Evolutionary conservation across 208 protist genomes (phyloP).

Genomic region (Blastocrithidia nonstop): DNA sequence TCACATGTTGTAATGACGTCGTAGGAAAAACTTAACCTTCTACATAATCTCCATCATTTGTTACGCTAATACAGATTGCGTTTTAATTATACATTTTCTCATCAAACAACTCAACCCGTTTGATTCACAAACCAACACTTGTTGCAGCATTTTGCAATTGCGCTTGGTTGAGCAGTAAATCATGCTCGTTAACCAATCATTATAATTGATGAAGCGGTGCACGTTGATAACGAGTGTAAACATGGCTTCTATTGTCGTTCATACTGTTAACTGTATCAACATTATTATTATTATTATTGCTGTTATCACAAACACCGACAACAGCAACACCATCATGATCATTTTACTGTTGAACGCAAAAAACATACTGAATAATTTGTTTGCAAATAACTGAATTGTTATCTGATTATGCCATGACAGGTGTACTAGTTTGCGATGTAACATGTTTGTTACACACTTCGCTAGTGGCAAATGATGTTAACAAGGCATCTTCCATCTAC

Average conservation of each 20-base stretch:
- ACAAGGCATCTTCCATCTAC: constrained; percentile 57
- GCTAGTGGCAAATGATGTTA: constrained; percentile 40
- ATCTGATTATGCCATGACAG: too few relatives aligned
- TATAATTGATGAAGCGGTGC: constrained; percentile 6
- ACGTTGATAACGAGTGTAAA: not conserved
- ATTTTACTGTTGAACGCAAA: too few relatives aligned
- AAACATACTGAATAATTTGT: too few relatives aligned
- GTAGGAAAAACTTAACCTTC: too few relatives aligned
- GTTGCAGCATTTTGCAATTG: constrained; percentile 29
- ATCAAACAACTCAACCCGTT: constrained; percentile 57
- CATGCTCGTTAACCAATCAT: constrained; percentile 20
- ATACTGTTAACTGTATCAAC: not conserved
- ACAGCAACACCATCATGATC: too few relatives aligned
- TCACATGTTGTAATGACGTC: too few relatives aligned
- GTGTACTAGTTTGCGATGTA: too few relatives aligned
- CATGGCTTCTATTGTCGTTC: not conserved
- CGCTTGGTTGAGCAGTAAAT: constrained; percentile 47
- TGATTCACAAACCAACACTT: constrained; percentile 50
- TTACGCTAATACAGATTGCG: too few relatives aligned
- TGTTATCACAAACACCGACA: too few relatives aligned
- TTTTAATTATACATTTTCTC: too few relatives aligned
- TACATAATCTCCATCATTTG: too few relatives aligned
- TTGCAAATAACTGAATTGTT: too few relatives aligned
- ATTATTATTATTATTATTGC: constrained; percentile 6
- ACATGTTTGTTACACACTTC: constrained; percentile 15